Evolutionary conservation across 2,329 filamentous ascomycete genomes (phyloP).

Genomic region (Thielaviopsis populi): DNA sequence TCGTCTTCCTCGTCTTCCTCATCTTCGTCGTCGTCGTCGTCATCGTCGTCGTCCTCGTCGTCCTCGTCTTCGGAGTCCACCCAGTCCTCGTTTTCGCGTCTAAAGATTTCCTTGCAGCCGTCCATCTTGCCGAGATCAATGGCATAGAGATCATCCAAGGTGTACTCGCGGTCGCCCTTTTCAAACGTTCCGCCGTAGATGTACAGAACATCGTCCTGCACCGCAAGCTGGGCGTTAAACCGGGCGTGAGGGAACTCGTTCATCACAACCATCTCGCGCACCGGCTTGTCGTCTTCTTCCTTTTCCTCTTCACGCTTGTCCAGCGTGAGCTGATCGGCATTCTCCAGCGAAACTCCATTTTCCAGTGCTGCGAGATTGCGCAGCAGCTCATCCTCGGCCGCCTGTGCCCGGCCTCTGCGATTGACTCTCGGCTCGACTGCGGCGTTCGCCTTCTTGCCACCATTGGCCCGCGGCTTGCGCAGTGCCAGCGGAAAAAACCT

Average conservation of each 20-base stretch:
- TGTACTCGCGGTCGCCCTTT: slow-evolving; percentile 86
- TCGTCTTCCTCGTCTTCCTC: slow-evolving; percentile 33
- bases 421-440: slow-evolving; percentile 36
- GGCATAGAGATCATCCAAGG: slow-evolving; percentile 87
- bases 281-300: slow-evolving; percentile 38
- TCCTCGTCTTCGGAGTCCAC: slow-evolving; percentile 47
- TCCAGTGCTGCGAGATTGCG: slow-evolving; percentile 76
- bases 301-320: slow-evolving; percentile 33
- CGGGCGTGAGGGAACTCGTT: slow-evolving; percentile 79
- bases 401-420: slow-evolving; percentile 61
- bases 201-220: slow-evolving; percentile 84
- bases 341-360: slow-evolving; percentile 50
- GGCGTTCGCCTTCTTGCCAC: slow-evolving; percentile 40
- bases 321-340: slow-evolving; percentile 34
- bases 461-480: slow-evolving; percentile 50
- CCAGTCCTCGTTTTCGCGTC: slow-evolving; percentile 72
- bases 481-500: slow-evolving; percentile 76
- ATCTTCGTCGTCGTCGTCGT: slow-evolving; percentile 37
- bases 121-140: slow-evolving; percentile 91
- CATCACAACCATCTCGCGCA: slow-evolving; percentile 47
- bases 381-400: slow-evolving; percentile 81
- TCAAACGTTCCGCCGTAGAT: slow-evolving; percentile 94
- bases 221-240: slow-evolving; percentile 81
- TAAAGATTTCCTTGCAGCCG: slow-evolving; percentile 84
- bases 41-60: slow-evolving; percentile 40